Conservation (phyloP, 352 stramenopile species). For the Aphanomyces euteiches region DNA sequence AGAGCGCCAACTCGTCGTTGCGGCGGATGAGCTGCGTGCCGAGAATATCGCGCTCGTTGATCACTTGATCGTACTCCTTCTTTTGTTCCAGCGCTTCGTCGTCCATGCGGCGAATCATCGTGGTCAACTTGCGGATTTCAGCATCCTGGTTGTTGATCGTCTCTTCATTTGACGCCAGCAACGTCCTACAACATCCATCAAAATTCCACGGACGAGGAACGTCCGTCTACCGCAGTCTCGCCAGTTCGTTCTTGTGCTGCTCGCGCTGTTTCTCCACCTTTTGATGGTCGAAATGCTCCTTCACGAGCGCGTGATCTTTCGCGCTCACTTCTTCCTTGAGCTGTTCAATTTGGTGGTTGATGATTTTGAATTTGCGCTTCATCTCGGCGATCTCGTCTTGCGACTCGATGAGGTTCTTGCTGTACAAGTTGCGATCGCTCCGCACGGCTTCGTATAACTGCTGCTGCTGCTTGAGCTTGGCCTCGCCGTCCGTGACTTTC, state of each 20-base stretch:
- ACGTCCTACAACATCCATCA: slow-evolving; percentile 32
- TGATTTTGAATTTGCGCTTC: slow-evolving; percentile 97
- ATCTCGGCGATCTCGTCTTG: slow-evolving; percentile 95
- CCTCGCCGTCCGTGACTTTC: slow-evolving; percentile 87
- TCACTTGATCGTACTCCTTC: slow-evolving; percentile 96
- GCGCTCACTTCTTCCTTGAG: slow-evolving; percentile 94
- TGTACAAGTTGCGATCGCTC: slow-evolving; percentile 93
- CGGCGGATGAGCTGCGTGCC: slow-evolving; percentile 94
- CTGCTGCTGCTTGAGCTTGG: slow-evolving; percentile 95
- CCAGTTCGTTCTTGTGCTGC: slow-evolving; percentile 91
- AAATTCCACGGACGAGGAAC: not conserved
- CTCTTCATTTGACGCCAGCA: slow-evolving; percentile 87
- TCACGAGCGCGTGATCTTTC: slow-evolving; percentile 94
- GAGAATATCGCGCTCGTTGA: slow-evolving; percentile 96
- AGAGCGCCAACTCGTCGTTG: slow-evolving; percentile 94
- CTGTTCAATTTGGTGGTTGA: slow-evolving; percentile 94
- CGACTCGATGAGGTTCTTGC: slow-evolving; percentile 94
- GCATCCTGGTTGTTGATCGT: slow-evolving; percentile 93
- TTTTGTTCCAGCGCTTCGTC: slow-evolving; percentile 90
- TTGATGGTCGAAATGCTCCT: slow-evolving; percentile 95
- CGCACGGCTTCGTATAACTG: slow-evolving; percentile 94
- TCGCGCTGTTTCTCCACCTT: slow-evolving; percentile 94
- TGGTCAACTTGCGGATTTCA: slow-evolving; percentile 90
- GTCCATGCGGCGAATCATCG: slow-evolving; percentile 91
- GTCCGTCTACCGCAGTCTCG: slow-evolving; percentile 57